Evolutionary conservation across 768 basidiomycete genomes (phyloP).

Genomic region (Trametes coccinea): DNA sequence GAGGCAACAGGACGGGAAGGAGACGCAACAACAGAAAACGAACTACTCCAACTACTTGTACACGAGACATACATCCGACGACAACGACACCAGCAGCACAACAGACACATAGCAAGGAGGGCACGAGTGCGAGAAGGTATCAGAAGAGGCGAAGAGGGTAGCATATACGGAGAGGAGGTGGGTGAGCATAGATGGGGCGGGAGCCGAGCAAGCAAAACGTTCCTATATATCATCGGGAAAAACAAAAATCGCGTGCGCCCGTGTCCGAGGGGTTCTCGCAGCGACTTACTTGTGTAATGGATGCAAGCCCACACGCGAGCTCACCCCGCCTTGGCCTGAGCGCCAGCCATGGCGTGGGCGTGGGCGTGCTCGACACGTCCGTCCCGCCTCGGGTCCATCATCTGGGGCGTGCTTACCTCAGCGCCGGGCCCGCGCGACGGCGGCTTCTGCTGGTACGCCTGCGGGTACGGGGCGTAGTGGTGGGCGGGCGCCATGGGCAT

Average conservation of each 20-base stretch:
- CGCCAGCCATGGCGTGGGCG: conserved; percentile 4
- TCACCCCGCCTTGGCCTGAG: conserved; percentile 12
- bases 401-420: conserved; percentile 22
- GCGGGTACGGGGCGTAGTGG: conserved; percentile 42
- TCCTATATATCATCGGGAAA: neutral
- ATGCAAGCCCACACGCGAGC: no score
- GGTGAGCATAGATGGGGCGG: neutral
- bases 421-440: conserved; percentile 34
- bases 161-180: neutral
- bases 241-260: neutral
- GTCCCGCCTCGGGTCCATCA: conserved; percentile 20
- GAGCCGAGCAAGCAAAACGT: neutral
- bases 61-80: conserved; percentile 6
- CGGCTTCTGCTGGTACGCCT: conserved; percentile 39
- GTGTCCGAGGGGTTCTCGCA: neutral
- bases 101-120: conserved; percentile 5
- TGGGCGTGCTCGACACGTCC: conserved; percentile 12
- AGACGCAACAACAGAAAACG: conserved; percentile 5
- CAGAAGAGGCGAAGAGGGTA: neutral
- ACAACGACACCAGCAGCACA: neutral
- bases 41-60: neutral
- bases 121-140: neutral
- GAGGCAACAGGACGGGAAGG: neutral
- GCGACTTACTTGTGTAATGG: neutral
- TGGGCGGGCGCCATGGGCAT: conserved; percentile 13